These are phyloP conservation scores for Ceratobasidium sp. DNA, from an alignment of 1,284 basidiomycete species.

Conservation along the genomic window DNA sequence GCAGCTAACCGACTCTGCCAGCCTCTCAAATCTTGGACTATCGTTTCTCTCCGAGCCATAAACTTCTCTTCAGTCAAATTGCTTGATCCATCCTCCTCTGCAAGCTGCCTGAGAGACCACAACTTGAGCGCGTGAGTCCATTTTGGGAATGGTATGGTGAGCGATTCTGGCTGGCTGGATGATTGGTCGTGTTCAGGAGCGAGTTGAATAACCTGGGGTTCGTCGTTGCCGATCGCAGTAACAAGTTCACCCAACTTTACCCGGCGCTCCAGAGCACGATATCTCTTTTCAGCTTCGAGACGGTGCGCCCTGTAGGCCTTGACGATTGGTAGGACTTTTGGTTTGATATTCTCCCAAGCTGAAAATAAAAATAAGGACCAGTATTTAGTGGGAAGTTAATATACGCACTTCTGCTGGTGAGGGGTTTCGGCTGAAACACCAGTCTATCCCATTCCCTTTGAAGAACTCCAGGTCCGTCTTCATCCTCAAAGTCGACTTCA, in stretches of 20 bases:
- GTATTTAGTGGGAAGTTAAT: background rate
- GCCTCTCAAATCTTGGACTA: background rate
- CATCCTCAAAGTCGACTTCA: background rate
- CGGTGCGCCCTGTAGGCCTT: slow-evolving; percentile 2
- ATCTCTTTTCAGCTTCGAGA: background rate
- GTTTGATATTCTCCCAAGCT: slow-evolving; percentile 34
- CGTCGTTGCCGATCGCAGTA: background rate
- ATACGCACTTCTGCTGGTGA: slow-evolving; percentile 22
- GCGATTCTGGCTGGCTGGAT: background rate
- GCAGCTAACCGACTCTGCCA: slow-evolving; percentile 12
- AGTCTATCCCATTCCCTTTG: slow-evolving; percentile 1
- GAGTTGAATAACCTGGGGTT: slow-evolving; percentile 6
- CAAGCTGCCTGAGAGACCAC: background rate
- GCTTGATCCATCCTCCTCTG: slow-evolving; percentile 15
- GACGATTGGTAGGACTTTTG: slow-evolving; percentile 21
- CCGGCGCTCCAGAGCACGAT: slow-evolving; percentile 10
- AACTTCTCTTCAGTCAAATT: slow-evolving; percentile 8
- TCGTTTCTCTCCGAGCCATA: background rate
- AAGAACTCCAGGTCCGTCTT: slow-evolving; percentile 2
- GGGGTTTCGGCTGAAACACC: slow-evolving; percentile 16
- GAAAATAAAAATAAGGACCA: background rate
- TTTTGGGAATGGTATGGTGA: slow-evolving; percentile 22
- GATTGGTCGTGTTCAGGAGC: background rate
- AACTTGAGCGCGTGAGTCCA: background rate
- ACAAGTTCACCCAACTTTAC: slow-evolving; percentile 7